phyloP scores from a whole-genome alignment of 192 early-diverging fungal species.

The Ambispora gerdemannii region DNA sequence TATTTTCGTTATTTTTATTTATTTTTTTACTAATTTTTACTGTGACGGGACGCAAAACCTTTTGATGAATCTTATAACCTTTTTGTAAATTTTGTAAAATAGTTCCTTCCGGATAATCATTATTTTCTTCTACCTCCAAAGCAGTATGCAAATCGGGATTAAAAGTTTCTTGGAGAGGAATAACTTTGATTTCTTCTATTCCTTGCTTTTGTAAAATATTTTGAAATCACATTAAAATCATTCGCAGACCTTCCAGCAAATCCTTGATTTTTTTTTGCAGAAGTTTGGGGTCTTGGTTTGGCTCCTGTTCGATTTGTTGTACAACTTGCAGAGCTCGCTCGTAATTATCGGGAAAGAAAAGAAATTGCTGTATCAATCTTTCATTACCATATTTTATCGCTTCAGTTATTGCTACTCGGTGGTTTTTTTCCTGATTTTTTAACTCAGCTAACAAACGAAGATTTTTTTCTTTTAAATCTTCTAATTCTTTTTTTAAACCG shows the following conservation, averaged over 20 bases:
- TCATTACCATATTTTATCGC: background rate
- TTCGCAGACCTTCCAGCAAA: background rate
- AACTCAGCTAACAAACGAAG: background rate
- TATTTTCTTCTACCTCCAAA: background rate
- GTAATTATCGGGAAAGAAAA: background rate
- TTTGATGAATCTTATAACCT: background rate
- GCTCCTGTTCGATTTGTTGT: background rate
- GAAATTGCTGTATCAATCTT: background rate
- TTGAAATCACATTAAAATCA: background rate
- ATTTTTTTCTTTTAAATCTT: background rate
- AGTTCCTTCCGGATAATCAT: background rate
- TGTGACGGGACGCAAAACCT: background rate
- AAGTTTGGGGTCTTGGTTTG: no score
- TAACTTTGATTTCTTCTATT: background rate
- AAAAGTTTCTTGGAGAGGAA: background rate
- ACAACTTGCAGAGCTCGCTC: background rate
- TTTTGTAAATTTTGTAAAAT: background rate
- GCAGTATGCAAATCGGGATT: background rate
- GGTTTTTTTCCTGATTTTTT: background rate
- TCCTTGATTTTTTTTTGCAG: background rate
- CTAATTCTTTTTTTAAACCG: background rate
- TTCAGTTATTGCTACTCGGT: background rate
- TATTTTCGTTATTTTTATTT: background rate
- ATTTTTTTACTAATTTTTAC: constrained; percentile 7
- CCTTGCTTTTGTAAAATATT: background rate